These are phyloP conservation scores for Bryum argenteum DNA, from an alignment of 225 moss, liverwort and hornwort genomes.

Conservation along the genomic window DNA sequence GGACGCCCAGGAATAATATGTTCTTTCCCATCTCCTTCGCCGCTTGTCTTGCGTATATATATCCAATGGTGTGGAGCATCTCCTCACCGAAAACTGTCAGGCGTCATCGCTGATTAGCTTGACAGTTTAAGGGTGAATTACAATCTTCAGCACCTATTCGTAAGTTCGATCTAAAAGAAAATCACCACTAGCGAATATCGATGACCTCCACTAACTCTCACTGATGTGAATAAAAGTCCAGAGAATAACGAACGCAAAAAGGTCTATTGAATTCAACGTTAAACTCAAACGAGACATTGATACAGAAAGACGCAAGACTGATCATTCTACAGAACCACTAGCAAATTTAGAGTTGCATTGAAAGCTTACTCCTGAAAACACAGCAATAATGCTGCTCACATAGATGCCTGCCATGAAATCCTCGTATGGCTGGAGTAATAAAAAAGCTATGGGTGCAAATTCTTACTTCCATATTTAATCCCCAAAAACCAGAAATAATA, in stretches of 20 bases:
- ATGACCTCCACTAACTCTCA: not conserved
- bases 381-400: not conserved
- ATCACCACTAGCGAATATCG: not conserved
- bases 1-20: constrained; percentile 62
- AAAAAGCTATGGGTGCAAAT: not conserved
- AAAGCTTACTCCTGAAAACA: not conserved
- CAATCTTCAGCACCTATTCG: not conserved
- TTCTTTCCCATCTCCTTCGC: constrained; percentile 88
- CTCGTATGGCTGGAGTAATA: not conserved
- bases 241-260: not conserved
- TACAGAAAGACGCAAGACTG: not conserved
- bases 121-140: not conserved
- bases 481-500: constrained; percentile 2
- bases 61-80: constrained; percentile 84
- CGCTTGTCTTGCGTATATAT: constrained; percentile 78
- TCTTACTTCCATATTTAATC: not conserved
- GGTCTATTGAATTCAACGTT: not conserved
- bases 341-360: not conserved
- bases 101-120: constrained; percentile 10
- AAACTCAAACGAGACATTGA: not conserved
- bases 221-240: not conserved
- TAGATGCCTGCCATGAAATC: constrained; percentile 1
- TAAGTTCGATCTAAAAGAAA: constrained; percentile 1
- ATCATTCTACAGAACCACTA: not conserved
- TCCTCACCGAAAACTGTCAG: constrained; percentile 63